phyloP scores from a whole-genome alignment of 192 early-diverging fungal species.

The Backusella sp. region DNA sequence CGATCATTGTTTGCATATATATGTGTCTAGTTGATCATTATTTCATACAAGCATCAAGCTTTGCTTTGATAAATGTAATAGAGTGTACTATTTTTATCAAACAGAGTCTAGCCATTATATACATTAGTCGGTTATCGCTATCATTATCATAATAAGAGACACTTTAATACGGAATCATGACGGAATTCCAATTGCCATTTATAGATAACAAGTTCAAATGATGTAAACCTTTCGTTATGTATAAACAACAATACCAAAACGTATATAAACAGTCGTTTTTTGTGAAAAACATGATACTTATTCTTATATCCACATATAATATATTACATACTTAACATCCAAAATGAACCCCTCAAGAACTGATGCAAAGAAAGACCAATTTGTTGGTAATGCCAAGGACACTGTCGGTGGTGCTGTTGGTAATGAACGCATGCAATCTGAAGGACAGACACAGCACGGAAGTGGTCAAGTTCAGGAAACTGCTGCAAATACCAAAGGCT shows the following conservation, averaged over 20 bases:
- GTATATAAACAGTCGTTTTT: not conserved
- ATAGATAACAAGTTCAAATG: not conserved
- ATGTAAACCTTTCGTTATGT: not conserved
- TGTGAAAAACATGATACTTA: not conserved
- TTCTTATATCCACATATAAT: not conserved
- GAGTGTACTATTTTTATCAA: not conserved
- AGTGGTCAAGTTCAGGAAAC: constrained; percentile 20
- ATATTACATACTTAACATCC: not conserved
- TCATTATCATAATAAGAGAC: not conserved
- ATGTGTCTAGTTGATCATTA: not conserved
- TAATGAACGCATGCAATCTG: constrained; percentile 22
- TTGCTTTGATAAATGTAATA: not conserved
- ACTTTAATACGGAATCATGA: not conserved
- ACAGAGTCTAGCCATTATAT: not conserved
- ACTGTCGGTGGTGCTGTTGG: constrained; percentile 36
- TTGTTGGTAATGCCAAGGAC: constrained; percentile 34
- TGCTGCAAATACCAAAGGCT: constrained; percentile 17
- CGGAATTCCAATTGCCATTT: not conserved
- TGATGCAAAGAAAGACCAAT: constrained; percentile 23
- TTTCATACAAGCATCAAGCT: not conserved
- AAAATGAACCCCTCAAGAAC: constrained; percentile 25
- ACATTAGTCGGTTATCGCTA: not conserved
- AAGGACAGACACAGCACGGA: constrained; percentile 33
- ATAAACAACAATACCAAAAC: not conserved
- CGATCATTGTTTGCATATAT: not conserved